Percentiles rank a stretch among this genome's conserved stretches.
These are phyloP conservation scores for Crithidia mellificae DNA, from an alignment of 208 protist genomes.

Conservation along the genomic window DNA sequence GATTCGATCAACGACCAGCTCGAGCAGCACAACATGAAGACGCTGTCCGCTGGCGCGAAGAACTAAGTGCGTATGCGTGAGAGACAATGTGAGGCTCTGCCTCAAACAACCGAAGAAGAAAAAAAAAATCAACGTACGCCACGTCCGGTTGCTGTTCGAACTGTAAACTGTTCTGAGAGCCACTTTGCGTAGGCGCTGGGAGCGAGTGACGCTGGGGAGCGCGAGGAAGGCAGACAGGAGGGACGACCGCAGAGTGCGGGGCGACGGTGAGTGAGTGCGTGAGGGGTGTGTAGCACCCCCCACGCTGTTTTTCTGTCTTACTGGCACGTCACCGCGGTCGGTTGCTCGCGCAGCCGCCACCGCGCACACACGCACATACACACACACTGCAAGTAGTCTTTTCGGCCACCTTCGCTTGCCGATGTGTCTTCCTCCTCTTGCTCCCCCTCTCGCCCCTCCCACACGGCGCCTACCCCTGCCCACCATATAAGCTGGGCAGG, in stretches of 20 bases:
- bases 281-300: background rate
- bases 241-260: background rate
- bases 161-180: background rate
- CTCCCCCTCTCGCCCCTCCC: background rate
- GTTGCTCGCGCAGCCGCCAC: background rate
- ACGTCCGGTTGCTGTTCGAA: slow-evolving; percentile 17
- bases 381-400: background rate
- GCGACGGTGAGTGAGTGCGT: background rate
- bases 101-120: slow-evolving; percentile 1
- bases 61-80: slow-evolving; percentile 7
- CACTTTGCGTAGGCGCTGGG: background rate
- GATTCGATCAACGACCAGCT: slow-evolving; percentile 59
- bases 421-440: background rate
- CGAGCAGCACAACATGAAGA: slow-evolving; percentile 53
- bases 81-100: background rate
- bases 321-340: no score
- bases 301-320: no score
- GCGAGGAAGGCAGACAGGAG: no score
- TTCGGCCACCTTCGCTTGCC: background rate
- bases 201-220: no score
- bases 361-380: no score
- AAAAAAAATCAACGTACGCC: slow-evolving; percentile 13
- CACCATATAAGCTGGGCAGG: slow-evolving; percentile 15
- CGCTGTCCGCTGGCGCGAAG: slow-evolving; percentile 23
- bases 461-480: background rate